A percentile compares a stretch with the other conserved stretches of the same genome.
phyloP scores from a whole-genome alignment of 2,329 filamentous ascomycete genomes.

The Colletotrichum horii region DNA sequence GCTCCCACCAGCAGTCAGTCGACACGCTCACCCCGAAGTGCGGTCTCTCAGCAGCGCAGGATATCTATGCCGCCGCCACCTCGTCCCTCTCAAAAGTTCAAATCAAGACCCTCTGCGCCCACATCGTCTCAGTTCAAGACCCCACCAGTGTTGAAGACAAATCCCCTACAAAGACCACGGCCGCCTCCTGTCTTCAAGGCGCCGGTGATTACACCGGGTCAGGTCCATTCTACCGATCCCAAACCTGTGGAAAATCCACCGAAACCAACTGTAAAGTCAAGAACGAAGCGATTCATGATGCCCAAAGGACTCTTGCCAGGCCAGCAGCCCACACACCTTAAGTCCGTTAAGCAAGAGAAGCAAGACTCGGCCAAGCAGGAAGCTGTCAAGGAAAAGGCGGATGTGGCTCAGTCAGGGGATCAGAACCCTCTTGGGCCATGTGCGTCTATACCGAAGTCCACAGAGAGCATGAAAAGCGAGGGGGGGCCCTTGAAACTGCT shows the following conservation, averaged over 20 bases:
- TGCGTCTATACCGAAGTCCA: not conserved
- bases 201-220: not conserved
- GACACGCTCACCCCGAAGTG: not conserved
- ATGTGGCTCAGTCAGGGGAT: not conserved
- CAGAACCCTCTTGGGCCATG: not conserved
- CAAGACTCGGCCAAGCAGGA: not conserved
- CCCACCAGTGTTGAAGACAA: not conserved
- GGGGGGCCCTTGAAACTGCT: not conserved
- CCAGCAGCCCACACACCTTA: not conserved
- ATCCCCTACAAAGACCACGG: not conserved
- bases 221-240: not conserved
- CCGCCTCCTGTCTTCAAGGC: not conserved
- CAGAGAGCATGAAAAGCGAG: not conserved
- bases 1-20: not conserved
- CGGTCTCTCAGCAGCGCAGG: not conserved
- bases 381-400: not conserved
- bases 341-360: not conserved
- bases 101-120: not conserved
- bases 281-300: constrained; percentile 18
- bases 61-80: not conserved
- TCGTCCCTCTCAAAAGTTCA: not conserved
- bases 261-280: not conserved
- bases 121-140: not conserved
- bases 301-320: not conserved
- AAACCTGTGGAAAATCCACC: not conserved